A percentile compares a stretch with the other conserved stretches of the same genome.
These are phyloP conservation scores for Aaosphaeria pasadenensis DNA, from an alignment of 2,329 filamentous ascomycete species.

Conservation along the genomic window DNA sequence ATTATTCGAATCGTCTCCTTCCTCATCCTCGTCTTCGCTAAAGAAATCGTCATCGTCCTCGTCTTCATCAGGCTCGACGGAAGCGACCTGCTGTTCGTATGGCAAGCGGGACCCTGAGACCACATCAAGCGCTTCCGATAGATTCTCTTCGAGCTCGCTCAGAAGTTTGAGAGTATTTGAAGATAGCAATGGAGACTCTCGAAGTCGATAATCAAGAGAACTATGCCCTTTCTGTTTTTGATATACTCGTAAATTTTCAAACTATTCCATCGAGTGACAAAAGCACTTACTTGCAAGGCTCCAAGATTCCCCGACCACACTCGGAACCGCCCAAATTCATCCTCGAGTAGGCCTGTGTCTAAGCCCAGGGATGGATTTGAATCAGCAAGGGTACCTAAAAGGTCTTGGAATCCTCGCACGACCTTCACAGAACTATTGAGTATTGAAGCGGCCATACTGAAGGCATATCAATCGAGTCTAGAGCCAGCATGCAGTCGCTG, in stretches of 20 bases:
- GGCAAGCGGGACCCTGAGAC: slow-evolving; percentile 27
- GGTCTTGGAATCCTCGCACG: slow-evolving; percentile 21
- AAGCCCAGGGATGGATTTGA: slow-evolving; percentile 9
- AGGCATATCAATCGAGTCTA: slow-evolving; percentile 8
- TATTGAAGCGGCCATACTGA: slow-evolving; percentile 22
- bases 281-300: slow-evolving; percentile 17
- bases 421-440: slow-evolving; percentile 27
- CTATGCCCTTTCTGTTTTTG: slow-evolving; percentile 27
- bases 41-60: slow-evolving; percentile 24
- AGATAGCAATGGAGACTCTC: slow-evolving; percentile 32
- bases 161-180: slow-evolving; percentile 33
- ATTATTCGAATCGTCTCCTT: slow-evolving; percentile 21
- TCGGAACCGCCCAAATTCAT: slow-evolving; percentile 36
- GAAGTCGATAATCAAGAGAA: slow-evolving; percentile 35
- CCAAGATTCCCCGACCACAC: slow-evolving; percentile 37
- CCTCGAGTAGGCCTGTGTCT: slow-evolving; percentile 28
- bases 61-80: slow-evolving; percentile 10
- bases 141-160: slow-evolving; percentile 28
- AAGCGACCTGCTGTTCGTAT: slow-evolving; percentile 26
- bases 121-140: slow-evolving; percentile 25
- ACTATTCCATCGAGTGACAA: too few species aligned
- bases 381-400: slow-evolving; percentile 16
- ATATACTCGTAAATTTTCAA: too few species aligned
- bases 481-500: too few species aligned
- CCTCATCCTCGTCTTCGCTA: slow-evolving; percentile 26